Evolutionary conservation across 495 filamentous ascomycete genomes (phyloP).

Genomic region (Daldinia decipiens): DNA sequence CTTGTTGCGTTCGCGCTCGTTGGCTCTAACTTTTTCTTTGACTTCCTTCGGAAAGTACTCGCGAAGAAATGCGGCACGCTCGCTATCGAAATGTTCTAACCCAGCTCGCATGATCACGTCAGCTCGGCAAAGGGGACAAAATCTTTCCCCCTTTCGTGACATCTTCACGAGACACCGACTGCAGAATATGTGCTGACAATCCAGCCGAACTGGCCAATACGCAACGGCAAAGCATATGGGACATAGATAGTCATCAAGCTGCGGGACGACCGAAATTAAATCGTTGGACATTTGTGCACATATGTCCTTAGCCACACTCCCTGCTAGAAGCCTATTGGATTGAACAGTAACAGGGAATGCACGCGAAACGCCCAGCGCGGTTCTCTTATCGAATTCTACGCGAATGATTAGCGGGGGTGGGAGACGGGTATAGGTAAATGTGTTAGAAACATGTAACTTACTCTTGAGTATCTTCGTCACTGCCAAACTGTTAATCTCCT

Average conservation of each 20-base stretch:
- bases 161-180: conserved; percentile 77
- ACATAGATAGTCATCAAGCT: conserved; percentile 76
- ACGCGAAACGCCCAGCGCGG: conserved; percentile 67
- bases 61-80: conserved; percentile 67
- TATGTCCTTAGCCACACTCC: conserved; percentile 69
- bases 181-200: conserved; percentile 75
- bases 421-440: not conserved
- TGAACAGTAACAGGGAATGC: conserved; percentile 63
- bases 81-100: conserved; percentile 67
- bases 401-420: conserved; percentile 20
- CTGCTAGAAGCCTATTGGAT: conserved; percentile 62
- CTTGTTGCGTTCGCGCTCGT: conserved; percentile 62
- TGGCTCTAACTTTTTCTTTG: conserved; percentile 69
- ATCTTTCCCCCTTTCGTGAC: conserved; percentile 66
- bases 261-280: conserved; percentile 72
- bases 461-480: conserved; percentile 83
- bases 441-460: conserved; percentile 46
- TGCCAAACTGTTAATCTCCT: conserved; percentile 75
- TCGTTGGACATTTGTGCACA: conserved; percentile 72
- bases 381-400: conserved; percentile 82
- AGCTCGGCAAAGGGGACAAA: conserved; percentile 75
- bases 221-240: conserved; percentile 75
- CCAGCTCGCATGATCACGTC: conserved; percentile 69
- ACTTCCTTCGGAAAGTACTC: conserved; percentile 77
- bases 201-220: conserved; percentile 72